Conservation (phyloP, 805 yeast genomes). For the Priceomyces carsonii region DNA sequence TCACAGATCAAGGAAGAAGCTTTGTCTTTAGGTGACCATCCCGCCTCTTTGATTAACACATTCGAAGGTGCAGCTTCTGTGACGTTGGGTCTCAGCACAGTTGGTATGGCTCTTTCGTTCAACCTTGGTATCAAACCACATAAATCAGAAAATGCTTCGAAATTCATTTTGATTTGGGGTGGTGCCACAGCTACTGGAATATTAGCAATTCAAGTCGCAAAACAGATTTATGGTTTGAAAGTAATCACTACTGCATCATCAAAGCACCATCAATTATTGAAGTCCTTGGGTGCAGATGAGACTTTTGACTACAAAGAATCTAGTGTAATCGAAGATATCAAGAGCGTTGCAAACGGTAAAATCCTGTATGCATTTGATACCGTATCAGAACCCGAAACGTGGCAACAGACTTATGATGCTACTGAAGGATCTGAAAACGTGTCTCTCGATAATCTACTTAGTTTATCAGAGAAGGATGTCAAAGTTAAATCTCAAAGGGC, state of each 20-base stretch:
- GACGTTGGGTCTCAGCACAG: conserved; percentile 54
- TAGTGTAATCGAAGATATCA: conserved; percentile 24
- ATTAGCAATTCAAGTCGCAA: conserved; percentile 33
- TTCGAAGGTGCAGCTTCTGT: conserved; percentile 68
- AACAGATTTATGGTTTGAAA: conserved; percentile 26
- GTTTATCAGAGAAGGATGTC: conserved; percentile 11
- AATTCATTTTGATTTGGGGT: conserved; percentile 34
- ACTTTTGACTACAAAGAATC: conserved; percentile 29
- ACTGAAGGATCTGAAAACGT: conserved; percentile 23
- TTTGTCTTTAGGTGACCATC: conserved; percentile 21
- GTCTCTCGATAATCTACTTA: conserved; percentile 19
- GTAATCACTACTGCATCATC: conserved; percentile 31
- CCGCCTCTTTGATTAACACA: conserved; percentile 42
- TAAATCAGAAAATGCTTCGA: conserved; percentile 13
- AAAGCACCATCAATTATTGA: conserved; percentile 23
- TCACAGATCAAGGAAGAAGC: conserved; percentile 11
- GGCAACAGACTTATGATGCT: conserved; percentile 28
- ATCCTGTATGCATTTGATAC: conserved; percentile 31
- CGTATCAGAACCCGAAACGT: conserved; percentile 20
- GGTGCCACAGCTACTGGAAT: conserved; percentile 37
- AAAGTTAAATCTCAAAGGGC: conserved; percentile 11
- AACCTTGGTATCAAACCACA: conserved; percentile 26
- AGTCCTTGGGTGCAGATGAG: conserved; percentile 29
- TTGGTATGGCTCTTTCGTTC: conserved; percentile 39
- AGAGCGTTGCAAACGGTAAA: conserved; percentile 15